Conservation (phyloP, 2,329 filamentous ascomycete genomes). For the Macrophomina phaseolina region DNA sequence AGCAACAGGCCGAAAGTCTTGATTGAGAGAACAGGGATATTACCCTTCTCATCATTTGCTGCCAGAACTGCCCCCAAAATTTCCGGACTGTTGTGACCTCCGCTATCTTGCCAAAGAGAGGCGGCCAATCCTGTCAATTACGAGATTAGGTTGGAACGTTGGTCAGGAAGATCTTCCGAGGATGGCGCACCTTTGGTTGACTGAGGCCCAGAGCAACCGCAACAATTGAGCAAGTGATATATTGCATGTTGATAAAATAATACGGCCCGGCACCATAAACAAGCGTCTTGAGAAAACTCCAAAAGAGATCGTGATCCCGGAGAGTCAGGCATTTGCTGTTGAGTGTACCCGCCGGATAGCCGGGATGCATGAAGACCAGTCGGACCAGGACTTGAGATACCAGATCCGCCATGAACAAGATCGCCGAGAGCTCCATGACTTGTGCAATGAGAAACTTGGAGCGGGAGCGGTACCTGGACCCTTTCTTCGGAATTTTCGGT, state of each 20-base stretch:
- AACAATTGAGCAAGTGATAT: conserved; percentile 23
- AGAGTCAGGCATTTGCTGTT: neutral
- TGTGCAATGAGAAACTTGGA: conserved; percentile 10
- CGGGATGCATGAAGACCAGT: too few relatives aligned
- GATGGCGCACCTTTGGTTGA: conserved; percentile 26
- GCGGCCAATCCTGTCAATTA: conserved; percentile 30
- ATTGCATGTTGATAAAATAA: conserved; percentile 31
- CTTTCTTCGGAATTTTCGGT: conserved; percentile 28
- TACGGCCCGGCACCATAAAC: conserved; percentile 30
- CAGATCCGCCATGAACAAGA: too few relatives aligned
- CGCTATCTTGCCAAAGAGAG: conserved; percentile 26
- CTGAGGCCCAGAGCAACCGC: conserved; percentile 23
- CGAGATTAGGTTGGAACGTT: neutral
- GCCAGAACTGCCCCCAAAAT: conserved; percentile 32
- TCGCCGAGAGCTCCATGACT: too few relatives aligned
- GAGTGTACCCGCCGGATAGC: too few relatives aligned
- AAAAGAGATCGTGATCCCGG: conserved; percentile 16
- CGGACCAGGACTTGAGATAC: too few relatives aligned
- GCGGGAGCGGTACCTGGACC: neutral
- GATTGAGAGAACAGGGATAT: neutral
- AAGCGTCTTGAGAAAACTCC: conserved; percentile 28
- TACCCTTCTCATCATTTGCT: conserved; percentile 29
- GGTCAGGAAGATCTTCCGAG: neutral
- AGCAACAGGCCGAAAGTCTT: neutral
- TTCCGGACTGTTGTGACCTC: conserved; percentile 28